Evolutionary conservation across 306 rosid species (phyloP).

Genomic region (Lablab purpureus): DNA sequence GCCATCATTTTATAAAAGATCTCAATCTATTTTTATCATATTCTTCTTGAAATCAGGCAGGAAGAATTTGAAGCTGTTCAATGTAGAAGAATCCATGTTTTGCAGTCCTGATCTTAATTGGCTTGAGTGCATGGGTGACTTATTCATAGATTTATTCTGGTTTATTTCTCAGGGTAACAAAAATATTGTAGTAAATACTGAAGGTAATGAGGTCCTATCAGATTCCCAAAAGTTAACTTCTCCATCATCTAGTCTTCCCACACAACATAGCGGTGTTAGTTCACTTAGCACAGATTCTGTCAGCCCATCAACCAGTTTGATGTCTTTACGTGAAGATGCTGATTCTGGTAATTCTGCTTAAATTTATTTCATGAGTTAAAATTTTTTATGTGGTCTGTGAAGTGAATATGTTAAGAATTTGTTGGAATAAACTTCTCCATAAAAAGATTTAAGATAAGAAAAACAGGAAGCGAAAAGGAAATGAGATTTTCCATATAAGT

Average conservation of each 20-base stretch:
- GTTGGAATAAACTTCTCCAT: background rate
- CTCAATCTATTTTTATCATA: slow-evolving; percentile 1
- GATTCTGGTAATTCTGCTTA: slow-evolving; percentile 73
- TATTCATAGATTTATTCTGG: slow-evolving; percentile 16
- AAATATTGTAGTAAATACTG: slow-evolving; percentile 65
- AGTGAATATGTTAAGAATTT: background rate
- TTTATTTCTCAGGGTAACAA: slow-evolving; percentile 70
- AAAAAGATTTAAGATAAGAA: background rate
- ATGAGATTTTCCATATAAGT: background rate
- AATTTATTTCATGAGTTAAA: slow-evolving; percentile 39
- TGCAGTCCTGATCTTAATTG: slow-evolving; percentile 31
- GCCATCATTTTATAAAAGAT: background rate
- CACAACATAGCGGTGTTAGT: slow-evolving; percentile 58
- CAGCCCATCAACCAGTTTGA: slow-evolving; percentile 70
- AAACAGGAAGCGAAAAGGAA: background rate
- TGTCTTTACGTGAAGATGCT: slow-evolving; percentile 85
- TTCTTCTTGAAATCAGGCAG: slow-evolving; percentile 31
- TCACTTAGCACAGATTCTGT: slow-evolving; percentile 70
- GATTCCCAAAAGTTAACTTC: slow-evolving; percentile 61
- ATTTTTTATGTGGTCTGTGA: slow-evolving; percentile 24
- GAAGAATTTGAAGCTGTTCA: slow-evolving; percentile 26
- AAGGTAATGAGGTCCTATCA: slow-evolving; percentile 62
- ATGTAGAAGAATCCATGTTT: slow-evolving; percentile 17
- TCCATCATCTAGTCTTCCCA: slow-evolving; percentile 59
- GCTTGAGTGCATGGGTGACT: background rate